These are phyloP conservation scores for Anthostomella pinea DNA, from an alignment of 2,329 filamentous ascomycete species.

Conservation along the genomic window DNA sequence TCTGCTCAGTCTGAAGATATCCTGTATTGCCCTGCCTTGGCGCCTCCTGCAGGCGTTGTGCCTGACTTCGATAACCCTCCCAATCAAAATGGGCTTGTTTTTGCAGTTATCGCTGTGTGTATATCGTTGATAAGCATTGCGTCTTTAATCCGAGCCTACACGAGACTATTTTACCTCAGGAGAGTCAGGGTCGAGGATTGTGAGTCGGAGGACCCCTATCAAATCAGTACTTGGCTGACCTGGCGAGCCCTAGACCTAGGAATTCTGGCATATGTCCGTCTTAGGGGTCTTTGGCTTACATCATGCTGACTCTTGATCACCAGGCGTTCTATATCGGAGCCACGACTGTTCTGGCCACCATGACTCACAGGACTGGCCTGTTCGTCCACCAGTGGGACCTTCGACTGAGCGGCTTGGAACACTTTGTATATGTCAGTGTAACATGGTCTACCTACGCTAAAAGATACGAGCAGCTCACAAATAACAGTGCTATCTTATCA, in stretches of 20 bases:
- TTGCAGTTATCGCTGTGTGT: neutral
- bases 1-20: too few species aligned
- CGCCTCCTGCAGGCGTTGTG: neutral
- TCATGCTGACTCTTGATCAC: neutral
- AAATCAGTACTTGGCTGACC: neutral
- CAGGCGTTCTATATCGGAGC: neutral
- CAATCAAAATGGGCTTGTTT: neutral
- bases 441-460: constrained; percentile 25
- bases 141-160: neutral
- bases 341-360: neutral
- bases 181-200: neutral
- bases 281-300: neutral
- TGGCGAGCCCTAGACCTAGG: neutral
- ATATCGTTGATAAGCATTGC: neutral
- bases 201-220: neutral
- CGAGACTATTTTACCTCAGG: neutral
- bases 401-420: neutral
- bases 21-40: neutral
- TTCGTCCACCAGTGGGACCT: neutral
- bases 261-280: neutral
- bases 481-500: neutral
- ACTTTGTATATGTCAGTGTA: neutral
- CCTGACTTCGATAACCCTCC: neutral
- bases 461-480: too few species aligned
- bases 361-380: neutral